Evolutionary conservation across 164 flowering plant species (phyloP).

Genomic region (Magnolia officinalis): DNA sequence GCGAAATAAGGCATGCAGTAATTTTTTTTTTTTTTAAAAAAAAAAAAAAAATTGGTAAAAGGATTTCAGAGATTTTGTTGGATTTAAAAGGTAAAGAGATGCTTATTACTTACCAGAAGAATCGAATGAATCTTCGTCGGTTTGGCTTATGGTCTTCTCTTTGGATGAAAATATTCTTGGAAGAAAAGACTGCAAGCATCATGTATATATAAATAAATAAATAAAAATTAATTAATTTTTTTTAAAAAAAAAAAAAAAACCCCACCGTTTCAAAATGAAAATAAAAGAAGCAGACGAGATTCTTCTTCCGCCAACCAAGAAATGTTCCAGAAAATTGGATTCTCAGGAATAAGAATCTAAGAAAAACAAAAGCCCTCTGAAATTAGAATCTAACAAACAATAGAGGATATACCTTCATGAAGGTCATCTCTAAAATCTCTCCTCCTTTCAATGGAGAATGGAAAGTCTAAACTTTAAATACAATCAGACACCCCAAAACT

Average conservation of each 20-base stretch:
- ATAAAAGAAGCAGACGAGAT: neutral
- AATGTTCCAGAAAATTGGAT: conserved; percentile 1
- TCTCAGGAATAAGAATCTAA: neutral
- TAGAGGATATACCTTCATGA: too few species aligned
- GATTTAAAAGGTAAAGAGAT: neutral
- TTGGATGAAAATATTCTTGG: conserved; percentile 15
- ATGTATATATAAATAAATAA: neutral
- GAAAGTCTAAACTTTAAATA: too few species aligned
- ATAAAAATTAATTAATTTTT: too few species aligned
- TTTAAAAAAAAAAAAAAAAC: conserved; percentile 1
- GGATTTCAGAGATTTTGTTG: too few species aligned
- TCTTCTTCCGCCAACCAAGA: conserved; percentile 1
- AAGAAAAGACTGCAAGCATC: conserved; percentile 18
- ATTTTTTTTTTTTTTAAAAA: too few species aligned
- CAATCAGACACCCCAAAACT: too few species aligned
- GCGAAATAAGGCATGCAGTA: too few species aligned
- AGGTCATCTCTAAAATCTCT: too few species aligned
- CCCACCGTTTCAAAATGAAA: neutral
- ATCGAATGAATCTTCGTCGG: conserved; percentile 10
- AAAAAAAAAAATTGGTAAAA: too few species aligned
- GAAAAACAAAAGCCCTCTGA: too few species aligned
- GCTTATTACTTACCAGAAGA: conserved; percentile 14
- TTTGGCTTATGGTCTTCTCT: conserved; percentile 14
- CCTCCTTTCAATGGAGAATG: too few species aligned
- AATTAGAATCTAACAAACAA: too few species aligned